Conservation (phyloP, 169 alveolate genomes). For the Ichthyophthirius multifiliis region DNA sequence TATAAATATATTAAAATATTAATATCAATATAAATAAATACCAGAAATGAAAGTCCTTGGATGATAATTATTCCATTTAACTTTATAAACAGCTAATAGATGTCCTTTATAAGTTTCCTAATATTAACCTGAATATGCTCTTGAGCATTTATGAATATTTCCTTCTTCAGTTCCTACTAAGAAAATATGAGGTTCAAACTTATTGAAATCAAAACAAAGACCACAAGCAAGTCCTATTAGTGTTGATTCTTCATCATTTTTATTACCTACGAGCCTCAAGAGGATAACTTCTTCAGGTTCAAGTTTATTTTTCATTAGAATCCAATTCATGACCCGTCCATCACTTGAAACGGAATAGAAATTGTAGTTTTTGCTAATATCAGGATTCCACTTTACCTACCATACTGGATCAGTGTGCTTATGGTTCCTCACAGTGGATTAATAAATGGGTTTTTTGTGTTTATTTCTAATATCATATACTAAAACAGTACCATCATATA, state of each 20-base stretch:
- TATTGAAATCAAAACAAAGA: constrained; percentile 90
- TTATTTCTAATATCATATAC: constrained; percentile 90
- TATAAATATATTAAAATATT: background rate
- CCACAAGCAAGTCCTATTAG: constrained; percentile 86
- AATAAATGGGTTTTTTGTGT: constrained; percentile 86
- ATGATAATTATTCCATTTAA: constrained; percentile 93
- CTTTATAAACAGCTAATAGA: constrained; percentile 90
- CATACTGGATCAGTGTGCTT: constrained; percentile 95
- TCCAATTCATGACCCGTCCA: constrained; percentile 94
- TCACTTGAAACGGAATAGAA: constrained; percentile 91
- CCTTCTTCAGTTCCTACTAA: constrained; percentile 95
- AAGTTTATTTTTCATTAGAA: constrained; percentile 90
- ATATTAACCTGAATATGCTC: constrained; percentile 90
- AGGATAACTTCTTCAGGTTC: constrained; percentile 91
- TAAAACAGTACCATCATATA: constrained; percentile 94
- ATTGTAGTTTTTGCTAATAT: constrained; percentile 66
- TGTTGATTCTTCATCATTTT: constrained; percentile 65
- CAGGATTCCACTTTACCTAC: constrained; percentile 89
- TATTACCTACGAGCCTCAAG: constrained; percentile 74
- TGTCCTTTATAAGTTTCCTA: constrained; percentile 93
- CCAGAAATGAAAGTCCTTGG: constrained; percentile 88
- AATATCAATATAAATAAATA: background rate
- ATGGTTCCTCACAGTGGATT: constrained; percentile 86
- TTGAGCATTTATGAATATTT: constrained; percentile 91
- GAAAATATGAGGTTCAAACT: constrained; percentile 85